Evolutionary conservation across 148 eudicot species (phyloP).

Genomic region (Fallopia convolvulus): DNA sequence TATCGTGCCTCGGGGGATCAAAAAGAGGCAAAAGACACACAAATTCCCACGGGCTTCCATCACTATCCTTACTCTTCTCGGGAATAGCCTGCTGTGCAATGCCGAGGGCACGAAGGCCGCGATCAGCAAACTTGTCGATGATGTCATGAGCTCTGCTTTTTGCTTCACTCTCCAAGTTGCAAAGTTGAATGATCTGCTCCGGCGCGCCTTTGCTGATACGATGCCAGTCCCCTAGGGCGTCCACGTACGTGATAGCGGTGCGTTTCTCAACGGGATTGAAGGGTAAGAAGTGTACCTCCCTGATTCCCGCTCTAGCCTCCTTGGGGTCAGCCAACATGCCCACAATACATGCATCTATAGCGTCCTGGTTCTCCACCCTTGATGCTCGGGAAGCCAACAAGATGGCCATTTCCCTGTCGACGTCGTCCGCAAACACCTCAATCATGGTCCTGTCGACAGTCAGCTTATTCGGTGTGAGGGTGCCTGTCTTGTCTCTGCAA

Average conservation of each 20-base stretch:
- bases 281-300: constrained; percentile 27
- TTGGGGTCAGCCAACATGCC: constrained; percentile 41
- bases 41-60: constrained; percentile 39
- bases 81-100: constrained; percentile 31
- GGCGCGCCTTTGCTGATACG: constrained; percentile 47
- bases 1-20: constrained; percentile 48
- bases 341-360: constrained; percentile 41
- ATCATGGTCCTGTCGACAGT: constrained; percentile 24
- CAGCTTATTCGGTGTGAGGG: too few relatives aligned
- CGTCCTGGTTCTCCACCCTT: constrained; percentile 38
- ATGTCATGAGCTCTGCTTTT: constrained; percentile 33
- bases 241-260: constrained; percentile 36
- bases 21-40: constrained; percentile 35
- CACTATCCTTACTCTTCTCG: constrained; percentile 26
- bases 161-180: constrained; percentile 23
- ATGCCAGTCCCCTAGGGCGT: constrained; percentile 26
- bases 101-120: constrained; percentile 42
- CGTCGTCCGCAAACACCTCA: constrained; percentile 32
- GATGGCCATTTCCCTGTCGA: constrained; percentile 27
- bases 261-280: constrained; percentile 42
- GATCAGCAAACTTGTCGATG: constrained; percentile 46
- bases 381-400: constrained; percentile 38
- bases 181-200: constrained; percentile 42
- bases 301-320: constrained; percentile 29
- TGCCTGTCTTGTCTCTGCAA: too few relatives aligned